Evolutionary conservation across 176 grass and related monocot species (phyloP), one percentile per base, ranked within the genome.

Genomic region (Phragmites australis): DNA sequence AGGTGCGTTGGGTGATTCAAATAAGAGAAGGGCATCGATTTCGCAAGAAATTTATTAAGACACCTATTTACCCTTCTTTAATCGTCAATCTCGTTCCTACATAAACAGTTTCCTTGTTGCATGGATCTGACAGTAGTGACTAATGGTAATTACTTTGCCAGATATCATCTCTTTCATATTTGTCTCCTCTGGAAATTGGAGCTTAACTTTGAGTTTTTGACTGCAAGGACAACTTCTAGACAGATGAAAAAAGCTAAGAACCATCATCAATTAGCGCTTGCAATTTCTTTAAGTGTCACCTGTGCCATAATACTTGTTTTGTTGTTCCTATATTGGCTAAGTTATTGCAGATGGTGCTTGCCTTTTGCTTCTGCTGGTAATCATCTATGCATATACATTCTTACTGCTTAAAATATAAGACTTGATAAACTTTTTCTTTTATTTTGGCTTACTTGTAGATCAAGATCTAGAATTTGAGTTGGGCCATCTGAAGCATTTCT

Each of bases 311-410:
- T 92, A 70, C 49, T 94, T 60, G 75, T 88, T 49, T 82, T 99
- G 29, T 55, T 89, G 6, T 75, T 99, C 23, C 63, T 91, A 10
- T 99, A 83, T 83, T 94, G 92, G 92, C 60, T 95, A 84, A 86
- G 68, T 40, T 93, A 87, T 65, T 95, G 90, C 82, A 94, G 86
- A 91, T 99, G 90, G 96, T 90, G 79, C 39, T 89, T 95, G 75
- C 86, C 84, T 82, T 99, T 99, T 86, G 88, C 90, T 84, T 93
- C 81, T 60, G 75, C 87, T 82, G 96, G 96, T 99, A 93, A 82
- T 89, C 74, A 47, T 77, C 78, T 50, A 59, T 82, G 51, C 30
- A 72, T 32, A 52, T 72, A 42, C 42, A 42, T 50, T 74, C 46
- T 83, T 80, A 71, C 27, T 63, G 10, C 10, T 15, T 9, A 69